Evolutionary conservation across 2,329 filamentous ascomycete species (phyloP).

Genomic region (Aureobasidium musti): DNA sequence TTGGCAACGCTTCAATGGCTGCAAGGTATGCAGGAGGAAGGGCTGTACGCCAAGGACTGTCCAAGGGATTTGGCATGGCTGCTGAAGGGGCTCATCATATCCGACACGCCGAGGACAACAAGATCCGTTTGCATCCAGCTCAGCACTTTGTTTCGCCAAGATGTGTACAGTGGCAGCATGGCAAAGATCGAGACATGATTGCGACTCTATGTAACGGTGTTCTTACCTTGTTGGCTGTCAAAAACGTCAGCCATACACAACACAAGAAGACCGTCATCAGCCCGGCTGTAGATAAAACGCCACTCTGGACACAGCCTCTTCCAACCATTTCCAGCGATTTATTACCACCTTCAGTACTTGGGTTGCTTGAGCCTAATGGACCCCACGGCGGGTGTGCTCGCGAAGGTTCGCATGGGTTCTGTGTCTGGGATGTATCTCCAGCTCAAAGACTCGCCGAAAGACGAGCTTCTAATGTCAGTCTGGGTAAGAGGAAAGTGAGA

Average conservation of each 20-base stretch:
- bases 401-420: conserved; percentile 43
- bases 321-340: conserved; percentile 31
- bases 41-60: conserved; percentile 71
- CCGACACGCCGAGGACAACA: conserved; percentile 73
- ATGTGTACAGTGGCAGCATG: conserved; percentile 67
- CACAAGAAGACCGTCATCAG: conserved; percentile 56
- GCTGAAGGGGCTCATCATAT: conserved; percentile 67
- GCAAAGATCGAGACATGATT: conserved; percentile 63
- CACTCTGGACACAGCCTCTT: conserved; percentile 29
- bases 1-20: conserved; percentile 46
- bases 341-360: conserved; percentile 28
- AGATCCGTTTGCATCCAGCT: conserved; percentile 65
- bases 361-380: conserved; percentile 30
- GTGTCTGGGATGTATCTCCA: conserved; percentile 41
- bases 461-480: not conserved
- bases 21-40: conserved; percentile 65
- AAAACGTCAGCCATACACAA: conserved; percentile 47
- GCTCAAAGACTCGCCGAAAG: not conserved
- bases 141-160: conserved; percentile 56
- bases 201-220: conserved; percentile 66
- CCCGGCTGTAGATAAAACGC: conserved; percentile 32
- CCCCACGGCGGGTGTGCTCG: conserved; percentile 34
- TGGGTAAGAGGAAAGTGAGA: conserved; percentile 5
- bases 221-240: conserved; percentile 65
- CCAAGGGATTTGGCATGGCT: conserved; percentile 72